Evolutionary conservation across 208 protist species (phyloP).

Genomic region (Leishmania gerbilli): DNA sequence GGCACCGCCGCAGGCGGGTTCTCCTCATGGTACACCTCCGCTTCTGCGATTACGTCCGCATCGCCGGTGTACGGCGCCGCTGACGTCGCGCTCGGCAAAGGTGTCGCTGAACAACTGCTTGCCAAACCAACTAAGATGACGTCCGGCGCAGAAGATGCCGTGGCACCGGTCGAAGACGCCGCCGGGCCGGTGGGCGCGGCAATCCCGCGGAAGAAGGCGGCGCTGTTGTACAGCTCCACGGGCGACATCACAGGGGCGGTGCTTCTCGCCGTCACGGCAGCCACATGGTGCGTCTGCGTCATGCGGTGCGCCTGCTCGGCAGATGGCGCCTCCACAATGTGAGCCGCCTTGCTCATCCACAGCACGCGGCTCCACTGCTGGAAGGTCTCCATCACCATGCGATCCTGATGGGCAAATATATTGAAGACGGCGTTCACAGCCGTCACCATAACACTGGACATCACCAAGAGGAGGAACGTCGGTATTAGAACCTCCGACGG

Average conservation of each 20-base stretch:
- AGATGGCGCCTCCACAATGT: slow-evolving; percentile 38
- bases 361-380: slow-evolving; percentile 40
- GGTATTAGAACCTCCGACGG: slow-evolving; percentile 43
- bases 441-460: slow-evolving; percentile 41
- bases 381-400: slow-evolving; percentile 26
- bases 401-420: slow-evolving; percentile 16
- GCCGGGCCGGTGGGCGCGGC: background rate
- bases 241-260: slow-evolving; percentile 10
- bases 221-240: slow-evolving; percentile 27
- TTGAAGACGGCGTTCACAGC: slow-evolving; percentile 45
- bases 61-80: background rate
- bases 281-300: slow-evolving; percentile 18
- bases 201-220: slow-evolving; percentile 34
- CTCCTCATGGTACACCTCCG: slow-evolving; percentile 18
- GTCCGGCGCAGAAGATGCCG: background rate
- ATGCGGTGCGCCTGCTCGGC: slow-evolving; percentile 20
- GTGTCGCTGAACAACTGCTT: too few species aligned
- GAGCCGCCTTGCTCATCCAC: slow-evolving; percentile 31
- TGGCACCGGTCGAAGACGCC: too few species aligned
- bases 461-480: slow-evolving; percentile 33
- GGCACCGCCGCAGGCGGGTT: slow-evolving; percentile 38
- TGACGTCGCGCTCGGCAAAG: too few species aligned
- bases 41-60: background rate
- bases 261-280: background rate
- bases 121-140: background rate